Evolutionary conservation across 2,329 filamentous ascomycete genomes (phyloP).

Genomic region (Blastomyces gilchristii): DNA sequence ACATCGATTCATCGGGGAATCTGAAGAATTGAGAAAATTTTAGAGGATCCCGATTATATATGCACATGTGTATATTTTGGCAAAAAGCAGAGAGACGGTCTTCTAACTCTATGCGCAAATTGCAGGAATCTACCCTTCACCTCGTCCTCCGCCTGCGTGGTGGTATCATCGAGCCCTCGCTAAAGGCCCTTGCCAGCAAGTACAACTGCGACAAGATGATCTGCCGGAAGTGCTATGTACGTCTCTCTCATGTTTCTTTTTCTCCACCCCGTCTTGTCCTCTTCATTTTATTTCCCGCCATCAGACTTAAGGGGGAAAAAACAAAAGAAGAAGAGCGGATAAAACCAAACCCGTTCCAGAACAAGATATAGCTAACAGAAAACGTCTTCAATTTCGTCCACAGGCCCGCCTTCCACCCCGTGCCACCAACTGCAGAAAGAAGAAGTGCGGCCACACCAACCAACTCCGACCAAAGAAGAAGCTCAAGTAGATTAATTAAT

Average conservation of each 20-base stretch:
- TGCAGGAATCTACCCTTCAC: conserved; percentile 54
- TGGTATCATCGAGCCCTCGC: conserved; percentile 47
- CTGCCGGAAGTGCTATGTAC: conserved; percentile 99
- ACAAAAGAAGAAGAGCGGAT: neutral
- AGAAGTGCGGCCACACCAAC: conserved; percentile 99
- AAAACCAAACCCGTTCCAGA: neutral
- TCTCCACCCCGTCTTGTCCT: neutral
- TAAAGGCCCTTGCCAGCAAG: conserved; percentile 61
- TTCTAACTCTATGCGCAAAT: conserved; percentile 3
- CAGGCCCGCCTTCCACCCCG: conserved; percentile 80
- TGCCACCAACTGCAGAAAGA: conserved; percentile 99
- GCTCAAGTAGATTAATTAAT: conserved; percentile 59
- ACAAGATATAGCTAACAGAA: neutral
- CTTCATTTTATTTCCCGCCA: neutral
- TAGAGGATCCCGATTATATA: neutral
- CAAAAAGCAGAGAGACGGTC: neutral
- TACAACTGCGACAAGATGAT: conserved; percentile 99
- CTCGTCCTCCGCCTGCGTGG: conserved; percentile 52
- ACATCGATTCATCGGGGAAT: no score
- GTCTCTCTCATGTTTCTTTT: conserved; percentile 29
- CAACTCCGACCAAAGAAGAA: conserved; percentile 99
- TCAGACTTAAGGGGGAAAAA: neutral
- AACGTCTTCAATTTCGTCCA: conserved; percentile 18
- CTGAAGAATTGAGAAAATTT: no score
- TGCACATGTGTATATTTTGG: neutral